A percentile compares a stretch with the other conserved stretches of the same genome.
phyloP scores from a whole-genome alignment of 495 filamentous ascomycete genomes.

The Massariosphaeria phaeospora region DNA sequence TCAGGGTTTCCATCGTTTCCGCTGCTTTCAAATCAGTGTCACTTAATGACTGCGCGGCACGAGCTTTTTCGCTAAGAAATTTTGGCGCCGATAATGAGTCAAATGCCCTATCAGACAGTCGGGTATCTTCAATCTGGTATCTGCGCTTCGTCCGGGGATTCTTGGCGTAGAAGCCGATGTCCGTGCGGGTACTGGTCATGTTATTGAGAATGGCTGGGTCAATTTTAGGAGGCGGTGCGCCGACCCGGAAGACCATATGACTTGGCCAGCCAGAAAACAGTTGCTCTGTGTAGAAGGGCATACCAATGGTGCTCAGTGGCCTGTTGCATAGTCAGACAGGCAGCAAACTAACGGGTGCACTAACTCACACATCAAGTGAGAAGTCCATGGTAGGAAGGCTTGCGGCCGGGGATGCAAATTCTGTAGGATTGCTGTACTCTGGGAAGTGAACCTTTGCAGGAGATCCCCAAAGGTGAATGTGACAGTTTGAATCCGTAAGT shows the following conservation, averaged over 20 bases:
- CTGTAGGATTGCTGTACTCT: constrained; percentile 71
- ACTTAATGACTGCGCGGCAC: constrained; percentile 52
- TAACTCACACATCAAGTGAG: constrained; percentile 61
- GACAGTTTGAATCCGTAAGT: constrained; percentile 70
- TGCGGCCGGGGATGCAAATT: constrained; percentile 63
- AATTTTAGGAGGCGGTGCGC: constrained; percentile 70
- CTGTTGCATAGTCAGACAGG: constrained; percentile 39
- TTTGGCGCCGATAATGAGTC: constrained; percentile 63
- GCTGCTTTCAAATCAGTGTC: constrained; percentile 47
- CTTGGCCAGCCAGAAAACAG: constrained; percentile 87
- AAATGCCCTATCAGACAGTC: constrained; percentile 49
- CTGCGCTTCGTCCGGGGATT: constrained; percentile 69
- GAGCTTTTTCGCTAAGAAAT: constrained; percentile 87
- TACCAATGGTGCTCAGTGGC: constrained; percentile 76
- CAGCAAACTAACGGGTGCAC: not conserved
- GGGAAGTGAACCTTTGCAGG: constrained; percentile 84
- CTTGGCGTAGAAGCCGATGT: constrained; percentile 67
- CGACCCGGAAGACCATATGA: constrained; percentile 74
- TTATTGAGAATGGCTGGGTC: constrained; percentile 67
- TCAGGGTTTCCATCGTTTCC: constrained; percentile 58
- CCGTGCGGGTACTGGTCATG: constrained; percentile 59
- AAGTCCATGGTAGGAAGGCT: constrained; percentile 56
- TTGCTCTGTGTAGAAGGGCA: constrained; percentile 87
- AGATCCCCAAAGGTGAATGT: constrained; percentile 87
- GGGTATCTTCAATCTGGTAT: constrained; percentile 79